Percentiles rank a stretch among this genome's conserved stretches.
phyloP scores from a whole-genome alignment of 768 basidiomycete genomes.

The Wakefieldia striispora region DNA sequence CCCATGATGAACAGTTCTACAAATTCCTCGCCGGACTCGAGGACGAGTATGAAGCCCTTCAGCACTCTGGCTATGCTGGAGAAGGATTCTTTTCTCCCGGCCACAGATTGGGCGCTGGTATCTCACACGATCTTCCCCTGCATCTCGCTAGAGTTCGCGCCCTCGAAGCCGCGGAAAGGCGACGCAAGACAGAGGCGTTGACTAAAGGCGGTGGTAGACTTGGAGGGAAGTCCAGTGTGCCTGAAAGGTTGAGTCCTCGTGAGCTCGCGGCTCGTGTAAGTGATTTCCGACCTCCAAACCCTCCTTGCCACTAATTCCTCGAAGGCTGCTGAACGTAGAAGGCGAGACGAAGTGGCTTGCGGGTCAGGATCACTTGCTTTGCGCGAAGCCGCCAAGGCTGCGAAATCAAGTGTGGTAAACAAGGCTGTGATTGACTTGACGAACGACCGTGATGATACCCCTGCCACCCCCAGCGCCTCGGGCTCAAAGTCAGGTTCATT shows the following conservation, averaged over 20 bases:
- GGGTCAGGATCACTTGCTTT: constrained; percentile 56
- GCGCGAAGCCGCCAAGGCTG: constrained; percentile 67
- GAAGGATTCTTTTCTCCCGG: constrained; percentile 90
- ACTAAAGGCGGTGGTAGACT: constrained; percentile 57
- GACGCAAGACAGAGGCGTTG: constrained; percentile 44
- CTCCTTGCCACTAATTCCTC: not conserved
- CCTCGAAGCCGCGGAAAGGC: constrained; percentile 77
- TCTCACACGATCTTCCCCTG: constrained; percentile 66
- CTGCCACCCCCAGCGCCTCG: constrained; percentile 14
- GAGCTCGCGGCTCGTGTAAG: constrained; percentile 61
- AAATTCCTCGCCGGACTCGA: constrained; percentile 69
- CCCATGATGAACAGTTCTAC: constrained; percentile 86
- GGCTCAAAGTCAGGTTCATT: constrained; percentile 30
- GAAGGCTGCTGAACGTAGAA: constrained; percentile 85
- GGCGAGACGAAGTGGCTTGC: constrained; percentile 72
- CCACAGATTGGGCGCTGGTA: constrained; percentile 58
- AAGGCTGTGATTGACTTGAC: constrained; percentile 59
- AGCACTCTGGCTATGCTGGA: constrained; percentile 79
- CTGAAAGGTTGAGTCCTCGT: constrained; percentile 51
- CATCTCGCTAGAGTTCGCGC: constrained; percentile 66
- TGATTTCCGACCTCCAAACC: constrained; percentile 31
- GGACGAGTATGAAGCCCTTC: constrained; percentile 81
- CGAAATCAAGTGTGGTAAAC: constrained; percentile 59
- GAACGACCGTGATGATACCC: constrained; percentile 20
- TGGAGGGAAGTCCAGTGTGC: constrained; percentile 47